Conservation (phyloP, 495 filamentous ascomycete species). For the Xylaria intraflava region DNA sequence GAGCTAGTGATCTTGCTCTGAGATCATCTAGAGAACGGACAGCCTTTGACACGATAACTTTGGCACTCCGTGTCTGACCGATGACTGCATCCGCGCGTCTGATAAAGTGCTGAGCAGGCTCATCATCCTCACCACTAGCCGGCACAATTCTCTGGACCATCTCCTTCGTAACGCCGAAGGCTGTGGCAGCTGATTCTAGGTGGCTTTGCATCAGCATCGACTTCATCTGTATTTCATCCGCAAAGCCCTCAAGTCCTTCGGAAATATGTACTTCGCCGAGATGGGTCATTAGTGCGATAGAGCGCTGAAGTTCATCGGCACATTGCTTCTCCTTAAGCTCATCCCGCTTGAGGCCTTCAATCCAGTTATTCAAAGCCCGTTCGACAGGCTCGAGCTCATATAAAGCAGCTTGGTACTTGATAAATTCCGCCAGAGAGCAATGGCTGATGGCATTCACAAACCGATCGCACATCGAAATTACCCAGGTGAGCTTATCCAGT, state of each 20-base stretch:
- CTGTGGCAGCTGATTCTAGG: slow-evolving; percentile 67
- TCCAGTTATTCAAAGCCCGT: slow-evolving; percentile 79
- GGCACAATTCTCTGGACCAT: slow-evolving; percentile 61
- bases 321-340: slow-evolving; percentile 82
- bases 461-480: slow-evolving; percentile 72
- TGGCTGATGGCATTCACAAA: slow-evolving; percentile 71
- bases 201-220: slow-evolving; percentile 70
- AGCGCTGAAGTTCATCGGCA: slow-evolving; percentile 69
- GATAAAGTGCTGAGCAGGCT: slow-evolving; percentile 59
- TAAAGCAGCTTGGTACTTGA: slow-evolving; percentile 62
- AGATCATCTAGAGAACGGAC: slow-evolving; percentile 72
- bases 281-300: slow-evolving; percentile 79
- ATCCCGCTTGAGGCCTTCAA: slow-evolving; percentile 74
- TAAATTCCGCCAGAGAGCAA: slow-evolving; percentile 72
- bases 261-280: slow-evolving; percentile 74
- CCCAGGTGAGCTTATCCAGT: slow-evolving; percentile 79
- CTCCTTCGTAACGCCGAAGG: slow-evolving; percentile 53
- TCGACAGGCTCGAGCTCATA: slow-evolving; percentile 94
- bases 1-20: slow-evolving; percentile 66
- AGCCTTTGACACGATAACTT: slow-evolving; percentile 77
- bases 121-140: slow-evolving; percentile 47
- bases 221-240: slow-evolving; percentile 70
- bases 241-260: slow-evolving; percentile 65
- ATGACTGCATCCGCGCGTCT: slow-evolving; percentile 66
- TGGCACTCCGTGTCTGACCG: slow-evolving; percentile 69